These are phyloP conservation scores for Paecilomyces niveus DNA, from an alignment of 2,329 filamentous ascomycete species.

Conservation along the genomic window DNA sequence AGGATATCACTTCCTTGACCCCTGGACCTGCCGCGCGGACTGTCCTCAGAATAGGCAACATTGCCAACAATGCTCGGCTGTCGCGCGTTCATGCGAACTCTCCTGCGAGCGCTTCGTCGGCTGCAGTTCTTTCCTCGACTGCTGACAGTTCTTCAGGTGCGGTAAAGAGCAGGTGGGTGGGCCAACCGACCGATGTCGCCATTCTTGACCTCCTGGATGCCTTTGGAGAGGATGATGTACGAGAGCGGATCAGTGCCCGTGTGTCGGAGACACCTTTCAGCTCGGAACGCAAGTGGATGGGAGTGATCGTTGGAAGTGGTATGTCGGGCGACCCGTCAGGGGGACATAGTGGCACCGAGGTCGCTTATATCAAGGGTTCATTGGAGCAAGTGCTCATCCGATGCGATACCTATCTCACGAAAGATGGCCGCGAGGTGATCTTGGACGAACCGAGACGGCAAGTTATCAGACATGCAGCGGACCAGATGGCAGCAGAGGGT, in stretches of 20 bases:
- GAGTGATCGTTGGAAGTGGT: slow-evolving; percentile 66
- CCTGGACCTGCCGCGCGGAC: slow-evolving; percentile 69
- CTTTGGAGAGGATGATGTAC: slow-evolving; percentile 85
- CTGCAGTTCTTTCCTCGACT: slow-evolving; percentile 80
- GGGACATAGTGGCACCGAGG: slow-evolving; percentile 56
- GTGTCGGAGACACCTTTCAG: slow-evolving; percentile 88
- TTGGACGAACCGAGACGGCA: slow-evolving; percentile 69
- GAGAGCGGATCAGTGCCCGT: slow-evolving; percentile 75
- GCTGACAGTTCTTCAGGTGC: slow-evolving; percentile 54
- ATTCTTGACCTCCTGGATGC: slow-evolving; percentile 87
- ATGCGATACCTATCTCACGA: slow-evolving; percentile 85
- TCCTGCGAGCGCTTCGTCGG: slow-evolving; percentile 62
- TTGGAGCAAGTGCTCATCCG: slow-evolving; percentile 78
- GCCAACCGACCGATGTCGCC: slow-evolving; percentile 96
- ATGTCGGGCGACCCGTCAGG: slow-evolving; percentile 43
- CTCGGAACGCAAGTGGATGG: slow-evolving; percentile 99
- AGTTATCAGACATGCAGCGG: slow-evolving; percentile 71
- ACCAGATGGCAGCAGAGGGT: slow-evolving; percentile 80
- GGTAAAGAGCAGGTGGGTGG: slow-evolving; percentile 82
- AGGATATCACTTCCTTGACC: slow-evolving; percentile 45
- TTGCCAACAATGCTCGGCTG: slow-evolving; percentile 88
- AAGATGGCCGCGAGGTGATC: slow-evolving; percentile 77
- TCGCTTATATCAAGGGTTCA: slow-evolving; percentile 92
- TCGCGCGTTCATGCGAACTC: slow-evolving; percentile 65
- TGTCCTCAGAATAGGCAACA: slow-evolving; percentile 86